phyloP scores from a whole-genome alignment of 2,329 filamentous ascomycete species.

The Botrytis cinerea region DNA sequence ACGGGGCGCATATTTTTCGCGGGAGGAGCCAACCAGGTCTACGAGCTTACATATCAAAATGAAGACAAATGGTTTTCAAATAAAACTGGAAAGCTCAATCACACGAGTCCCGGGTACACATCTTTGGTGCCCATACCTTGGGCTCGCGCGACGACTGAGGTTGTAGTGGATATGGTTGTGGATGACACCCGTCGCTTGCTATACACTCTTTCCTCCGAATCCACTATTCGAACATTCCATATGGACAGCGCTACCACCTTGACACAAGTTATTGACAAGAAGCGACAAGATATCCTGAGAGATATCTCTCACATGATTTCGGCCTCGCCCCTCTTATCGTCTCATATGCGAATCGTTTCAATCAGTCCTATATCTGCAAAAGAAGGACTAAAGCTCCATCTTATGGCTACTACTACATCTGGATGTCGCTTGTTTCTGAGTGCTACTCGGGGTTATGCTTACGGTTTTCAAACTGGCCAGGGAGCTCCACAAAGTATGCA shows the following conservation, averaged over 20 bases:
- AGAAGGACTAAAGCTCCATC: constrained; percentile 79
- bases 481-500: constrained; percentile 89
- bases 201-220: constrained; percentile 86
- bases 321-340: constrained; percentile 68
- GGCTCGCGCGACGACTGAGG: constrained; percentile 57
- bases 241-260: constrained; percentile 68
- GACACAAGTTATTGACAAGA: constrained; percentile 65
- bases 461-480: constrained; percentile 61
- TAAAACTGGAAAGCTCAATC: constrained; percentile 84
- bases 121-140: constrained; percentile 58
- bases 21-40: constrained; percentile 81
- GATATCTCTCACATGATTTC: constrained; percentile 87
- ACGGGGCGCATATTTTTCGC: constrained; percentile 93
- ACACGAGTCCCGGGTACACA: constrained; percentile 73
- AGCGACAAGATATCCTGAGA: constrained; percentile 58
- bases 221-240: constrained; percentile 88
- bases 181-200: constrained; percentile 87
- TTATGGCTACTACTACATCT: constrained; percentile 87
- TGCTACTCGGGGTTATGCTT: constrained; percentile 72
- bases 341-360: constrained; percentile 73
- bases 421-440: constrained; percentile 92
- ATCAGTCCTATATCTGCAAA: constrained; percentile 80
- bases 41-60: constrained; percentile 94
- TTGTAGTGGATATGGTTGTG: constrained; percentile 76
- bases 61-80: constrained; percentile 96